These are phyloP conservation scores for Coniella vitis DNA, from an alignment of 2,329 filamentous ascomycete genomes.

Conservation along the genomic window DNA sequence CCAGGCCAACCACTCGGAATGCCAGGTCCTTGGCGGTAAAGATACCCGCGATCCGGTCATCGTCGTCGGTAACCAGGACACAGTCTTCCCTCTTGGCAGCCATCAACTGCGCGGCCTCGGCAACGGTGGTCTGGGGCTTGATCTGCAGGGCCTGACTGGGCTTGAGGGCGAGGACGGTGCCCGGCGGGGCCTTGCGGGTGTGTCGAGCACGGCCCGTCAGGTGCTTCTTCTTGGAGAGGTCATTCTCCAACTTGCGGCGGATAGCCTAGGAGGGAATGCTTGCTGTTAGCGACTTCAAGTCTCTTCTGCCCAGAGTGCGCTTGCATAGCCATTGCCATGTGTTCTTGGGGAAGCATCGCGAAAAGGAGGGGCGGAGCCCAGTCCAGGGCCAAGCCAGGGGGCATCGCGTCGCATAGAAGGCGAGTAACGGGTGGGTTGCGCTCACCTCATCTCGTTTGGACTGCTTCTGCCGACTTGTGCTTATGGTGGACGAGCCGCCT, in stretches of 20 bases:
- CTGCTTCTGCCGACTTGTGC: slow-evolving; percentile 92
- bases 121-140: slow-evolving; percentile 87
- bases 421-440: slow-evolving; percentile 14
- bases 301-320: too few species aligned
- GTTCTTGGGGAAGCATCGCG: too few species aligned
- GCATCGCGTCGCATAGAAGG: too few species aligned
- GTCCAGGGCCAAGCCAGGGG: too few species aligned
- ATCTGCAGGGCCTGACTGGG: slow-evolving; percentile 96
- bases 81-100: slow-evolving; percentile 98
- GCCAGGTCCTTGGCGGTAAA: slow-evolving; percentile 98
- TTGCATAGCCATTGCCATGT: too few species aligned
- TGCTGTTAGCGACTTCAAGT: slow-evolving; percentile 25
- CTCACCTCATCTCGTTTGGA: slow-evolving; percentile 96
- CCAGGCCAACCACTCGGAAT: slow-evolving; percentile 89
- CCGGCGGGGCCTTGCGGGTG: slow-evolving; percentile 88
- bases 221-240: slow-evolving; percentile 96
- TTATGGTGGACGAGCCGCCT: slow-evolving; percentile 61
- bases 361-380: too few species aligned
- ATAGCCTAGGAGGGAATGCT: slow-evolving; percentile 61
- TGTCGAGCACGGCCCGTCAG: slow-evolving; percentile 70
- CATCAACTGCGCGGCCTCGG: slow-evolving; percentile 97
- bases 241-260: slow-evolving; percentile 90
- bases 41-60: slow-evolving; percentile 96
- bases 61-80: slow-evolving; percentile 93
- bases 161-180: slow-evolving; percentile 90